Evolutionary conservation across 75 land plant species (phyloP), one percentile per base, ranked within the genome.

Genomic region (Adiantum capillusveneris): DNA sequence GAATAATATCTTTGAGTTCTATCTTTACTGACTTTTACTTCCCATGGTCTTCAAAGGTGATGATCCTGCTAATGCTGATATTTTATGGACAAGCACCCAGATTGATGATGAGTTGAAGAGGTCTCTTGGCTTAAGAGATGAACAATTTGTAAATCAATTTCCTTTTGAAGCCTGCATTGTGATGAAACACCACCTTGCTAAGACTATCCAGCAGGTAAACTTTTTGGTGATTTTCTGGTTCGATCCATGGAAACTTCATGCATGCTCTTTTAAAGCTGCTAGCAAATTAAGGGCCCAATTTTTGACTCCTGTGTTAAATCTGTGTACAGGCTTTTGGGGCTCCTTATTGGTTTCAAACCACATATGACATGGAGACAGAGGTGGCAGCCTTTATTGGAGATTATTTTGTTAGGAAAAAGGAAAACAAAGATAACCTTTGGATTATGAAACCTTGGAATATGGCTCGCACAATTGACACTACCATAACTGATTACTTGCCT

Each of bases 381-480:
- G 54, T 93, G 19, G 39, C 98, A 50, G 74, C 79, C 46, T 78
- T 88, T 9, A 85, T 93, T 65, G 98, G 98, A 25, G 98, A 93
- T 66, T 93, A 83, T 58, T 75, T 37, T 65, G 66, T 58, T 19
- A 74, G 98, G 37, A 66, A 83, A 56, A 73, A 72, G 63, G 77
- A 81, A 64, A 75, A 73, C 2, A 67, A 68, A 52, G 69, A 93
- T 65, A 93, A 93, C 66, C 64, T 88, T 7, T 93, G 98, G 98
- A 93, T 93, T 48, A 66, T 88, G 54, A 93, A 93, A 62, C 98
- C 98, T 31, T 93, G 98, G 98, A 93, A 93, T 54, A 88, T 93
- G 98, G 98, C 98, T 27, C 75, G 98, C 39, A 93, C 95, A 17
- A 93, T 93, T 70, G 98, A 93, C 65, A 93, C 98, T 25, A 77